Conservation (phyloP, 805 yeast species). For the Saccharomycopsis javanensis region DNA sequence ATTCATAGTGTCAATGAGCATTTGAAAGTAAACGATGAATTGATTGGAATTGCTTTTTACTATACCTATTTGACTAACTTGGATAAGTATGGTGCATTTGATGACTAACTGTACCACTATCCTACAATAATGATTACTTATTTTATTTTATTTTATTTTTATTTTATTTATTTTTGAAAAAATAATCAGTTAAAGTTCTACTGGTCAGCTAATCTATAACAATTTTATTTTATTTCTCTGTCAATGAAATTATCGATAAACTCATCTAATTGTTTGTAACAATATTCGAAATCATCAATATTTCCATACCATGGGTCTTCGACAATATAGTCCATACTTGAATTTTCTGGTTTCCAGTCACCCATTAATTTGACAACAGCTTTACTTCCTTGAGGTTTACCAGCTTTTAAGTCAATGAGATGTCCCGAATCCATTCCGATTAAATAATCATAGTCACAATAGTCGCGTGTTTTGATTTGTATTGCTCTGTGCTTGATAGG, state of each 20-base stretch:
- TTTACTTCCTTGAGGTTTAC: slow-evolving; percentile 2
- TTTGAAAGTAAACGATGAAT: slow-evolving; percentile 43
- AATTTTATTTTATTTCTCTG: slow-evolving; percentile 2
- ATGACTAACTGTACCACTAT: not conserved
- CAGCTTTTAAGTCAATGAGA: slow-evolving; percentile 7
- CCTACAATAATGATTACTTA: not conserved
- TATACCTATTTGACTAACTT: slow-evolving; percentile 42
- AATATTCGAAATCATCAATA: slow-evolving; percentile 9
- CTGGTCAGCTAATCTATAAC: not conserved
- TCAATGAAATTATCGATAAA: slow-evolving; percentile 14
- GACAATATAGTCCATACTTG: slow-evolving; percentile 10
- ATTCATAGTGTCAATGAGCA: slow-evolving; percentile 60
- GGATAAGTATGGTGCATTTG: slow-evolving; percentile 22
- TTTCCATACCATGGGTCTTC: slow-evolving; percentile 17
- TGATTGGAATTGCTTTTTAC: slow-evolving; percentile 47
- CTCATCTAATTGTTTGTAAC: slow-evolving; percentile 11
- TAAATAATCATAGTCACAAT: slow-evolving; percentile 8
- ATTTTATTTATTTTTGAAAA: not conserved
- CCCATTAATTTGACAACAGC: slow-evolving; percentile 10
- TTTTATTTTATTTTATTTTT: not conserved
- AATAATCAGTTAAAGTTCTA: no score
- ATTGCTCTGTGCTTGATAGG: slow-evolving; percentile 10
- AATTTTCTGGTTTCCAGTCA: slow-evolving; percentile 12
- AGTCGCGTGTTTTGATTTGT: slow-evolving; percentile 4
- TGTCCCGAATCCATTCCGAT: slow-evolving; percentile 16